phyloP scores from a whole-genome alignment of 108 stramenopile genomes.

The Skeletonema grethae region DNA sequence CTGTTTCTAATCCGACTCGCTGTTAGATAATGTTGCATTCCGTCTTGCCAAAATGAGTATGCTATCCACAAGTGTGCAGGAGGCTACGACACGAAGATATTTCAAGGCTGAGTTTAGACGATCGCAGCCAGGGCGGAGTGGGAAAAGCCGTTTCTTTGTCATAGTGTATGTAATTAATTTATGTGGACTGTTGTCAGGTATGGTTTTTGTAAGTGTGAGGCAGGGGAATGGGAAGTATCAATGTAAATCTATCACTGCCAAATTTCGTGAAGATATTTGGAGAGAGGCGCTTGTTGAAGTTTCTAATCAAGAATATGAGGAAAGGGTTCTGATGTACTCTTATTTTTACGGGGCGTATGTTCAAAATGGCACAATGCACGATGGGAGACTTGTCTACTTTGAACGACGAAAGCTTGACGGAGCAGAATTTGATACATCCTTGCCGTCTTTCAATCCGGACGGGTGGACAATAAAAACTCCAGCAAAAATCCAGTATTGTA shows the following conservation, averaged over 20 bases:
- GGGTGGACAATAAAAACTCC: background rate
- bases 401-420: constrained; percentile 2
- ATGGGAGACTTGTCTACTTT: background rate
- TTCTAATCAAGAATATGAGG: background rate
- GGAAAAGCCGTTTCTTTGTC: background rate
- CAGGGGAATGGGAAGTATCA: constrained; percentile 1
- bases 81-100: background rate
- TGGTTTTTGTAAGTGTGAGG: background rate
- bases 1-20: no score
- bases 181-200: background rate
- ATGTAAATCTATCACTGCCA: constrained; percentile 1
- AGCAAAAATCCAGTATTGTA: background rate
- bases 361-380: background rate
- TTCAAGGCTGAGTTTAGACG: background rate
- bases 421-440: background rate
- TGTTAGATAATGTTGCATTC: constrained; percentile 5
- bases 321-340: background rate
- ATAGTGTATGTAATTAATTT: background rate
- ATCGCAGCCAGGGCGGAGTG: background rate
- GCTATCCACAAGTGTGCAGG: background rate
- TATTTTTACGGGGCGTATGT: constrained; percentile 6
- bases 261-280: background rate
- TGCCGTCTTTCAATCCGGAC: background rate
- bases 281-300: background rate
- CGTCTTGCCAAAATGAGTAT: background rate